A percentile compares a stretch with the other conserved stretches of the same genome.
phyloP scores from a whole-genome alignment of 108 stramenopile species.

The Schizochytrium sp. region DNA sequence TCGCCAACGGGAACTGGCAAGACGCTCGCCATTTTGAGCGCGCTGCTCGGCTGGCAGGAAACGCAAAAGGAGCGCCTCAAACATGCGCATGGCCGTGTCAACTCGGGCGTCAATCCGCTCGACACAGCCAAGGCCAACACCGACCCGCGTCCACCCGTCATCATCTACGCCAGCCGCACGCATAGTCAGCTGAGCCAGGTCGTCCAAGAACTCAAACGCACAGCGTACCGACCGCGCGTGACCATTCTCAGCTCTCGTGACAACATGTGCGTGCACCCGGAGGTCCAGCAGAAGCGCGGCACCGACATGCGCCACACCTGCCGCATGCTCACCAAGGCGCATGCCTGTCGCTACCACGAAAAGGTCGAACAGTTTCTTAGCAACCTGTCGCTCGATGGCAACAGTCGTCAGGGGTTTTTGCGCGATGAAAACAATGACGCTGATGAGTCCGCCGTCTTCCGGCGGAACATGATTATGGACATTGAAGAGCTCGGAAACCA shows the following conservation, averaged over 20 bases:
- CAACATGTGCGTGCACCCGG: constrained; percentile 90
- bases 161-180: constrained; percentile 92
- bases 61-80: background rate
- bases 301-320: constrained; percentile 72
- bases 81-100: background rate
- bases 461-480: constrained; percentile 52
- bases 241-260: constrained; percentile 87
- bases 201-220: constrained; percentile 77
- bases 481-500: constrained; percentile 83
- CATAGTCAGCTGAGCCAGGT: constrained; percentile 95
- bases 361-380: constrained; percentile 23
- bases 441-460: constrained; percentile 39
- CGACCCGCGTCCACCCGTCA: constrained; percentile 42
- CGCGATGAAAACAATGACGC: constrained; percentile 40
- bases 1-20: constrained; percentile 58
- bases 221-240: constrained; percentile 78
- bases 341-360: constrained; percentile 9
- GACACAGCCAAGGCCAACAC: background rate
- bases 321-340: constrained; percentile 58
- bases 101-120: background rate
- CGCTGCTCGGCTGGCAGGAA: constrained; percentile 46
- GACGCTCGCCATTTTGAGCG: constrained; percentile 51
- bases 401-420: constrained; percentile 46
- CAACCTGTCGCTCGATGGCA: constrained; percentile 27
- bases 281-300: constrained; percentile 61